Evolutionary conservation across 257 asterid genomes (phyloP).

Genomic region (Salvia rosmarinus): DNA sequence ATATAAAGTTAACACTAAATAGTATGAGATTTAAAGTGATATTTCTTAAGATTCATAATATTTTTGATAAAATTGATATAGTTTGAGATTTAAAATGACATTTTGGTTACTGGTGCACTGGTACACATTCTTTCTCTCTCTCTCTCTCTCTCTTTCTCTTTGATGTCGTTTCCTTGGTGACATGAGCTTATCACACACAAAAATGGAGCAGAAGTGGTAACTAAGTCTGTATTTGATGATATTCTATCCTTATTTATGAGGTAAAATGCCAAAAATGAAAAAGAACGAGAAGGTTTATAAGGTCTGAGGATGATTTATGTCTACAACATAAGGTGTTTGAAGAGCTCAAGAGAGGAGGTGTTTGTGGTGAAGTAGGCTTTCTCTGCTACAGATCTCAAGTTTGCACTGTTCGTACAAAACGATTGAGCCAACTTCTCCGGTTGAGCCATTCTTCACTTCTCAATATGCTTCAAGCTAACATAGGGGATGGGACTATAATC

Average conservation of each 20-base stretch:
- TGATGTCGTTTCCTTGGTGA: slow-evolving; percentile 31
- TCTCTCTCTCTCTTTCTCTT: background rate
- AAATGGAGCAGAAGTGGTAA: slow-evolving; percentile 56
- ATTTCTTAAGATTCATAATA: too few relatives aligned
- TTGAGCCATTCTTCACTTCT: slow-evolving; percentile 68
- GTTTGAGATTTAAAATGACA: too few relatives aligned
- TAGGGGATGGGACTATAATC: slow-evolving; percentile 81
- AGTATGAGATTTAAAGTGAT: too few relatives aligned
- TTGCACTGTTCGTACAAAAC: slow-evolving; percentile 70
- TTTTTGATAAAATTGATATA: too few relatives aligned
- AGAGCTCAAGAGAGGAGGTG: slow-evolving; percentile 62
- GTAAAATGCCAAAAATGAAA: too few relatives aligned
- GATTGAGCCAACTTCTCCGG: slow-evolving; percentile 76
- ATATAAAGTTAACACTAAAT: too few relatives aligned
- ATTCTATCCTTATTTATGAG: background rate
- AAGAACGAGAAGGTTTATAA: background rate
- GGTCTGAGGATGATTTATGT: background rate
- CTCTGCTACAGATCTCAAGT: slow-evolving; percentile 84
- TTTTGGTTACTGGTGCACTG: slow-evolving; percentile 73
- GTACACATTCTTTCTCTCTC: slow-evolving; percentile 37
- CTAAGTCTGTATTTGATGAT: background rate
- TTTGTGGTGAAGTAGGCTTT: slow-evolving; percentile 78
- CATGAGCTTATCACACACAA: slow-evolving; percentile 62
- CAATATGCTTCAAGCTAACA: slow-evolving; percentile 73
- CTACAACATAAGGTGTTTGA: slow-evolving; percentile 45